phyloP scores from a whole-genome alignment of 2,329 filamentous ascomycete genomes.

The Colletotrichum lentis region DNA sequence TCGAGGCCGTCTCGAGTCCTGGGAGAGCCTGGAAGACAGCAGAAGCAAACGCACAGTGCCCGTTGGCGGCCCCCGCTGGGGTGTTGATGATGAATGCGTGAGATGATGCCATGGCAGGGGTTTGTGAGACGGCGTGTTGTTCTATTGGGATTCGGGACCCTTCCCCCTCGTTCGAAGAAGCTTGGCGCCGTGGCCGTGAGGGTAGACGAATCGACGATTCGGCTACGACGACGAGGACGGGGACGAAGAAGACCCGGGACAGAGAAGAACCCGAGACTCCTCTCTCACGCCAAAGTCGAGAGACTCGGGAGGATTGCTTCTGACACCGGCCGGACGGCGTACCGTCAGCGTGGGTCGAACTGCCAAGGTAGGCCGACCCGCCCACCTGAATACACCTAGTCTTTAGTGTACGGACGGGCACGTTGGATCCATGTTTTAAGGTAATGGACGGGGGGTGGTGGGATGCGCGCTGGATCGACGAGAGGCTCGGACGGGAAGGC shows the following conservation, averaged over 20 bases:
- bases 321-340: conserved; percentile 28
- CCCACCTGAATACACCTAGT: conserved; percentile 18
- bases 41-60: conserved; percentile 1
- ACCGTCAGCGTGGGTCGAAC: conserved; percentile 34
- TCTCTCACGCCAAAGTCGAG: not conserved
- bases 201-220: not conserved
- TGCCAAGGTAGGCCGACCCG: conserved; percentile 32
- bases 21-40: not conserved
- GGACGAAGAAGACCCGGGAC: not conserved
- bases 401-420: conserved; percentile 11
- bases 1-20: not conserved
- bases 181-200: conserved; percentile 20
- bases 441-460: conserved; percentile 12
- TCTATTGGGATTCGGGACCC: conserved; percentile 11
- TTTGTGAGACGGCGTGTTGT: conserved; percentile 31
- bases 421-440: conserved; percentile 32
- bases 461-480: conserved; percentile 11
- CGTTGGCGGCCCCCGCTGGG: not conserved
- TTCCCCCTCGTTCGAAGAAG: conserved; percentile 6
- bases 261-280: not conserved
- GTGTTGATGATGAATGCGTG: not conserved
- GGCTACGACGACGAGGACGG: not conserved
- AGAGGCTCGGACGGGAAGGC: not conserved
- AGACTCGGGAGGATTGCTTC: conserved; percentile 1
- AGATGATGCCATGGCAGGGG: conserved; percentile 30